Evolutionary conservation across 2,329 filamentous ascomycete species (phyloP).

Genomic region (Xylariaceae sp.): DNA sequence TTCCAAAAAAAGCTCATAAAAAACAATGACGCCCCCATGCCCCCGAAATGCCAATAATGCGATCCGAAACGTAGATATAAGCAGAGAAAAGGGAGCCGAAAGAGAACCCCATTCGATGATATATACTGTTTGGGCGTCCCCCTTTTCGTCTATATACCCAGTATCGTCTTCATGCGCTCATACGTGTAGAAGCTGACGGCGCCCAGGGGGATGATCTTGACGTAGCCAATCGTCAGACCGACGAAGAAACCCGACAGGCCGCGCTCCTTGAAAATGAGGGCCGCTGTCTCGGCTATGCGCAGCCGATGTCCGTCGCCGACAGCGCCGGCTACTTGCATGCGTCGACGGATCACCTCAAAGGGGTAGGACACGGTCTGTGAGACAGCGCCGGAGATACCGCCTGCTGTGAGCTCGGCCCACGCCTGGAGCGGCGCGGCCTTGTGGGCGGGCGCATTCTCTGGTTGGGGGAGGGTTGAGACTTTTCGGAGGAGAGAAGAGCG

Average conservation of each 20-base stretch:
- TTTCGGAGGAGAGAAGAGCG: constrained; percentile 61
- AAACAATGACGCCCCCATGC: not conserved
- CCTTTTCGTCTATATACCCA: constrained; percentile 54
- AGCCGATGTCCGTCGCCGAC: constrained; percentile 83
- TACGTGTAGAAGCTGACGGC: constrained; percentile 66
- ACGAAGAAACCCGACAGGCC: constrained; percentile 85
- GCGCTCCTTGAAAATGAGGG: constrained; percentile 67
- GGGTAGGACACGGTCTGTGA: constrained; percentile 93
- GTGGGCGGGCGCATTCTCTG: constrained; percentile 46
- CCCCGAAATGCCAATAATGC: constrained; percentile 22
- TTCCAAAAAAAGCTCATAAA: not conserved
- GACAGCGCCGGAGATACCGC: constrained; percentile 79
- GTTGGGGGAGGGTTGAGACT: constrained; percentile 69
- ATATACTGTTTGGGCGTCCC: too few species aligned
- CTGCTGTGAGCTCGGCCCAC: constrained; percentile 80
- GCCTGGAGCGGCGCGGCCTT: constrained; percentile 70
- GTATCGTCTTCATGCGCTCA: constrained; percentile 55
- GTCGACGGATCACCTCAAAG: constrained; percentile 80
- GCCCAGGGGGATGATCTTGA: constrained; percentile 86
- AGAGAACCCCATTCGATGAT: not conserved
- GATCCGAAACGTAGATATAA: constrained; percentile 2
- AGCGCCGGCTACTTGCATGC: constrained; percentile 95
- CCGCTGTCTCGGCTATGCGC: constrained; percentile 71
- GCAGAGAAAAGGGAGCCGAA: not conserved
- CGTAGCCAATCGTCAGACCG: constrained; percentile 88